Base-by-base conservation (phyloP, 768 basidiomycete species). In the Lactifluus volemus region DNA sequence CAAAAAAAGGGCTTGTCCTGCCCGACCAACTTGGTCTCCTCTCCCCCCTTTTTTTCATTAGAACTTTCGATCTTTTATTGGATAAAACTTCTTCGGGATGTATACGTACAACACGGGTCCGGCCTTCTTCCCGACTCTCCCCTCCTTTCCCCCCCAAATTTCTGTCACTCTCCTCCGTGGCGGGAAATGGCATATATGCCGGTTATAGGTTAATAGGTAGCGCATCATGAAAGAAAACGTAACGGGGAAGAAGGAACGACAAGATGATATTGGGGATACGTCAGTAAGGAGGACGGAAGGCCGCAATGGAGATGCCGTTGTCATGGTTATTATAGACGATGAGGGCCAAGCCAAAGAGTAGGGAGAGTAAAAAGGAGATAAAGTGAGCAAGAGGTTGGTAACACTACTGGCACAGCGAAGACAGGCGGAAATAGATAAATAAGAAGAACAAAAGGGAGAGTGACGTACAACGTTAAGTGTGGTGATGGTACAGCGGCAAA, bases 381-480 rank as follows among this genome's bases (percentile, higher is more conserved):
- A 39, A 48, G 57, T 45, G 21, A 38, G n/a, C 49, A 61, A 61
- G 42, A 49, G 42, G 49, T 55, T 54, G 55, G 60, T 60, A 61
- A 51, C 49, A 56, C 54, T 56, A 61, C 54, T 56, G 36, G 55
- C 54, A 61, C 60, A 61, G 60, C 49, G 34, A 55, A 44, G 60
- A 56, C 60, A 25, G 39, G 49, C 55, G 34, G 36, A 32, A 61
- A 56, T 61, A 56, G 29, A 61, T 61, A 61, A 36, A 61, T 61
- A 61, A 25, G 7, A 38, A 34, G 15, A 10, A 61, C 17, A 51
- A 12, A 44, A n/a, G 25, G 55, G 38, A 9, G 17, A 51, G 42
- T 51, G 55, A 45, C 50, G 49, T 56, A 61, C 60, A 61, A 45
- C 25, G n/a, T 50, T 21, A 7, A 1, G 38, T 11, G 38, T 34